Evolutionary conservation across 106 monocot species (phyloP), one percentile per base, ranked within the genome.

Genomic region (Phalaenopsis aphrodite): DNA sequence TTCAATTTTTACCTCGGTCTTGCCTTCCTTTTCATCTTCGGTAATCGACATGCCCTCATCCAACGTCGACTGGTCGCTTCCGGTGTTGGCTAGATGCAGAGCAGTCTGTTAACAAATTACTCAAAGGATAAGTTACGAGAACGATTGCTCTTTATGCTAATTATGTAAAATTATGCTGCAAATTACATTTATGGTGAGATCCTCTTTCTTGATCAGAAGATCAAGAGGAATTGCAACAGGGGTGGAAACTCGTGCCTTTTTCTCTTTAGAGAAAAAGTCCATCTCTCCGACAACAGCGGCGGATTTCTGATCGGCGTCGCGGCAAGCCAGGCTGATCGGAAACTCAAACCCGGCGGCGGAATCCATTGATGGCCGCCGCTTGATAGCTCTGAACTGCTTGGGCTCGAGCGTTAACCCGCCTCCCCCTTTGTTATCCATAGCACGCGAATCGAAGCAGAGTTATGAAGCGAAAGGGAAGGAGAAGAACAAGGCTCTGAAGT

Each of bases 261-360:
- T 89, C 80, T 92, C 92, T 41, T 78, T 66, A 58, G 89, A 92
- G 89, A 94, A 92, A 86, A 97, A 94, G 78, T 93, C 93, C 86
- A 92, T 75, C 88, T 92, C 93, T n/a, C 79, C 75, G 41, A 85
- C 61, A 9, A 19, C 42, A 17, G 77, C 84, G 5, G n/a, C 78
- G 72, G 37, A 42, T 36, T 48, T 78, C 38, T 72, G 52, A 52
- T 52, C 43, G 14, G 14, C 49, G 17, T 55, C 75, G 41, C 56
- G 16, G 41, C 66, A 66, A 14, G 15, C 47, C 37, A 81, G 47
- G 19, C 11, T 72, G 9, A 81, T 73, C 8, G 78, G 80, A 49
- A 80, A 69, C 5, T 76, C 58, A 19, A 76, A 75, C 42, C 8
- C 41, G 77, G 38, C 77, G 49, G 17, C 68, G 55, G 55, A 39